Base-by-base conservation (phyloP, 2,329 filamentous ascomycete genomes). In the Aspergillus persii region DNA sequence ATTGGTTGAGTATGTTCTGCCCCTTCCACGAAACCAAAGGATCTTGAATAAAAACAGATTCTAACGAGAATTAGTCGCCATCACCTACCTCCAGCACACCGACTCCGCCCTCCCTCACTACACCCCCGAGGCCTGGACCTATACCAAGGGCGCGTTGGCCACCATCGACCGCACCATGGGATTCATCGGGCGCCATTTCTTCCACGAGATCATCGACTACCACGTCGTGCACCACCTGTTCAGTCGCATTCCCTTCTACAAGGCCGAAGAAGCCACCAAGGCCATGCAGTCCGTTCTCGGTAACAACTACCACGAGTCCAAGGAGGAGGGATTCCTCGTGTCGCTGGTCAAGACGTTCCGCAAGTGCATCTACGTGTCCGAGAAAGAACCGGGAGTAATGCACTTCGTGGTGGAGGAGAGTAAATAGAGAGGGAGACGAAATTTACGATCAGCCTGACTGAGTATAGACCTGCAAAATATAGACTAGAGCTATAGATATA, bases 21-120 rank as follows among this genome's bases (percentile, higher is more conserved):
- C 2, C 39, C 4, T 8, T 48, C n/a, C 30, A 15, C 8, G 8
- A 50, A 9, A 30, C 52, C 49, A 53, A n/a, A 49, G 30, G 51
- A 33, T 6, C 31, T 2, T 9, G 11, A 33, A 33, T 33, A 11
- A 11, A 33, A 47, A 53, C 29, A 31, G 29, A 39, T 50, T 53
- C 56, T 62, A 58, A 54, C 1, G 52, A 29, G 18, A 47, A 30
- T 59, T 36, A 86, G 87, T 91, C 23, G 87, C 87, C 63, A 90
- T 91, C 70, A 91, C 88, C 51, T 91, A 89, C 75, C 86, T 91
- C 23, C 88, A 91, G 75, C 88, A 91, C 80, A 89, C 86, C 57
- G 85, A 89, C 70, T 77, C 72, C 2, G 70, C 75, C 3, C 77
- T 87, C 52, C 82, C 82, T 18, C 83, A 88, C 73, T 88, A 86